Evolutionary conservation across 2,329 filamentous ascomycete genomes (phyloP).

Genomic region (Alternaria sp.): DNA sequence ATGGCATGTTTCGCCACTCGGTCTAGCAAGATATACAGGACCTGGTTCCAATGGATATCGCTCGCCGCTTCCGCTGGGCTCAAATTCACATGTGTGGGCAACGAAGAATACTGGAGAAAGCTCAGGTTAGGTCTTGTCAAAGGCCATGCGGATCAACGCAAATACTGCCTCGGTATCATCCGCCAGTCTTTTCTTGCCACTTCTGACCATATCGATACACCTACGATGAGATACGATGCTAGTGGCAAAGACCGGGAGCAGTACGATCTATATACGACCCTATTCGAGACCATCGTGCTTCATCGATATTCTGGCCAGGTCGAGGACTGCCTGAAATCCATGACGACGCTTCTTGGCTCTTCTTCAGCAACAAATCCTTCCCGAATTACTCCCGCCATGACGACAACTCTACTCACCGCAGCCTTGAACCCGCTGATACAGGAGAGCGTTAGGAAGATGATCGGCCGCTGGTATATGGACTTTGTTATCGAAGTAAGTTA

Average conservation of each 20-base stretch:
- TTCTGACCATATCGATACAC: slow-evolving; percentile 30
- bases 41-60: slow-evolving; percentile 48
- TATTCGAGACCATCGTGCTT: slow-evolving; percentile 58
- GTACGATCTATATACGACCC: slow-evolving; percentile 53
- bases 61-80: slow-evolving; percentile 23
- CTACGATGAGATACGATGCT: slow-evolving; percentile 30
- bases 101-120: slow-evolving; percentile 50
- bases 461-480: slow-evolving; percentile 55
- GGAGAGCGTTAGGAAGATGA: slow-evolving; percentile 55
- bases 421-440: slow-evolving; percentile 52
- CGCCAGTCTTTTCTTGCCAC: slow-evolving; percentile 48
- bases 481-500: slow-evolving; percentile 28
- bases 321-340: slow-evolving; percentile 53
- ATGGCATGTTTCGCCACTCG: slow-evolving; percentile 22
- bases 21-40: slow-evolving; percentile 35
- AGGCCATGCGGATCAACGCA: slow-evolving; percentile 55
- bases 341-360: slow-evolving; percentile 48
- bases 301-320: slow-evolving; percentile 59
- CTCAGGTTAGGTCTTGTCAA: slow-evolving; percentile 49
- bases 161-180: slow-evolving; percentile 55
- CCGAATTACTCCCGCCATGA: slow-evolving; percentile 49
- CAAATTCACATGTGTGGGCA: slow-evolving; percentile 28
- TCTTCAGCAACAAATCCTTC: slow-evolving; percentile 42
- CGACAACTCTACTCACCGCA: slow-evolving; percentile 51
- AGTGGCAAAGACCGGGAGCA: slow-evolving; percentile 32